These are phyloP conservation scores for Excoecaria agallocha DNA, from an alignment of 345 rosid species.

Conservation along the genomic window DNA sequence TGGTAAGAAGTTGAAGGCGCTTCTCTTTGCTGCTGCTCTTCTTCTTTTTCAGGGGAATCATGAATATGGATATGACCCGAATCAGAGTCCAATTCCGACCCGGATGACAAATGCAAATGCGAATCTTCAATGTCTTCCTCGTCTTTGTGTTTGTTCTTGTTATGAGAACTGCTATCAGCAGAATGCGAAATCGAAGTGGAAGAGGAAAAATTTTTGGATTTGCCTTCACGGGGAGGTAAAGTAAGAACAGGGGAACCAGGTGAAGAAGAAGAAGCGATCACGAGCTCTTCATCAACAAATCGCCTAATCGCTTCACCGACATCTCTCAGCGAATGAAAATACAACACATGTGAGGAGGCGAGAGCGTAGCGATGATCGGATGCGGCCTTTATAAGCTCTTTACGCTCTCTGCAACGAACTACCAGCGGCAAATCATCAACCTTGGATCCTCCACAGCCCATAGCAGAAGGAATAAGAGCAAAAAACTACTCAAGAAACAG, in stretches of 20 bases:
- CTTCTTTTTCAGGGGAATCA: conserved; percentile 25
- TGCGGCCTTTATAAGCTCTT: conserved; percentile 64
- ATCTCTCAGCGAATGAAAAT: conserved; percentile 61
- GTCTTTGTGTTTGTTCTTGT: conserved; percentile 21
- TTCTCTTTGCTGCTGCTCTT: conserved; percentile 8
- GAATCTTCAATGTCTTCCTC: conserved; percentile 41
- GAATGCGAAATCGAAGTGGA: conserved; percentile 69
- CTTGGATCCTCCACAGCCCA: conserved; percentile 97
- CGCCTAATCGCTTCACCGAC: conserved; percentile 75
- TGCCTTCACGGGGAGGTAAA: conserved; percentile 68
- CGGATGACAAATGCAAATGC: conserved; percentile 68
- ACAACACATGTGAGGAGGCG: conserved; percentile 81
- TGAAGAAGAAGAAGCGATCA: conserved; percentile 43
- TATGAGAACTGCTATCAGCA: not conserved
- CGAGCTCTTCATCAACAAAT: conserved; percentile 82
- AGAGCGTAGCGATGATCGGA: conserved; percentile 68
- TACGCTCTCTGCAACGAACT: conserved; percentile 72
- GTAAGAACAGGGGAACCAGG: conserved; percentile 77
- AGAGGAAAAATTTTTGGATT: conserved; percentile 45
- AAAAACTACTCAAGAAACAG: not conserved
- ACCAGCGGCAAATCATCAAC: conserved; percentile 72
- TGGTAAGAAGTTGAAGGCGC: conserved; percentile 20
- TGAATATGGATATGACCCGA: conserved; percentile 57
- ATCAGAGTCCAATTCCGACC: conserved; percentile 49
- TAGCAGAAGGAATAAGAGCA: conserved; percentile 14